phyloP scores from a whole-genome alignment of 2,329 filamentous ascomycete genomes.

The Purpureocillium lavendulum region DNA sequence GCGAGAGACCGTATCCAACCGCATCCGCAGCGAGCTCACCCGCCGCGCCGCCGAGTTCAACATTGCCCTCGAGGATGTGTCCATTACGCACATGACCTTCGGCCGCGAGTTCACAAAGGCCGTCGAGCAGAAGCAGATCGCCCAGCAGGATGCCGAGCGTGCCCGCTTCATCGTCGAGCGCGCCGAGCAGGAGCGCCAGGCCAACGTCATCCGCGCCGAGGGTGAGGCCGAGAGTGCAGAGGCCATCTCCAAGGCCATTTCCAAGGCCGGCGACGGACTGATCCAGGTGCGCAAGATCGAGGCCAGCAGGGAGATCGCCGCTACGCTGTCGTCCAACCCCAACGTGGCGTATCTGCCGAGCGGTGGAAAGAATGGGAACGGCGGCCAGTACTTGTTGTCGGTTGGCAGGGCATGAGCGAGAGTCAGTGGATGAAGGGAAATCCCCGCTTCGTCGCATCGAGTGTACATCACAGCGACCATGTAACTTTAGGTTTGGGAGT shows the following conservation, averaged over 20 bases:
- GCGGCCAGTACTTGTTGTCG: slow-evolving; percentile 45
- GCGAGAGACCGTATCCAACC: slow-evolving; percentile 90
- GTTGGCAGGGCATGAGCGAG: slow-evolving; percentile 32
- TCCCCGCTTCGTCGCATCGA: slow-evolving; percentile 22
- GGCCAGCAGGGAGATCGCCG: slow-evolving; percentile 90
- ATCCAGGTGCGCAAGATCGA: slow-evolving; percentile 97
- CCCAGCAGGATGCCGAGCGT: slow-evolving; percentile 95
- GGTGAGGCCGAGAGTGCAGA: slow-evolving; percentile 96
- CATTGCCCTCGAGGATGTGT: slow-evolving; percentile 96
- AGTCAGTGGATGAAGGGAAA: slow-evolving; percentile 14
- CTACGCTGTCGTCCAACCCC: slow-evolving; percentile 80
- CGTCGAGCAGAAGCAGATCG: slow-evolving; percentile 99
- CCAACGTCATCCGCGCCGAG: slow-evolving; percentile 96
- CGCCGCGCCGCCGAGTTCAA: slow-evolving; percentile 96
- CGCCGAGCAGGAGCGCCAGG: slow-evolving; percentile 97
- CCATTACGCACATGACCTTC: slow-evolving; percentile 99
- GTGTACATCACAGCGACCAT: slow-evolving; percentile 18
- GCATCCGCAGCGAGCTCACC: slow-evolving; percentile 86
- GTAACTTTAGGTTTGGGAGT: slow-evolving; percentile 25
- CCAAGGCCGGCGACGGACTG: slow-evolving; percentile 86
- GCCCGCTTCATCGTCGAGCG: slow-evolving; percentile 98
- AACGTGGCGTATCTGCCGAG: slow-evolving; percentile 93
- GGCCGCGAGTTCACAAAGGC: slow-evolving; percentile 98
- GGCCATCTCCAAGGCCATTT: slow-evolving; percentile 87
- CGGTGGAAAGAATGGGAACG: slow-evolving; percentile 55